Conservation (phyloP, 2,329 filamentous ascomycete species). For the Diaporthe destruens region DNA sequence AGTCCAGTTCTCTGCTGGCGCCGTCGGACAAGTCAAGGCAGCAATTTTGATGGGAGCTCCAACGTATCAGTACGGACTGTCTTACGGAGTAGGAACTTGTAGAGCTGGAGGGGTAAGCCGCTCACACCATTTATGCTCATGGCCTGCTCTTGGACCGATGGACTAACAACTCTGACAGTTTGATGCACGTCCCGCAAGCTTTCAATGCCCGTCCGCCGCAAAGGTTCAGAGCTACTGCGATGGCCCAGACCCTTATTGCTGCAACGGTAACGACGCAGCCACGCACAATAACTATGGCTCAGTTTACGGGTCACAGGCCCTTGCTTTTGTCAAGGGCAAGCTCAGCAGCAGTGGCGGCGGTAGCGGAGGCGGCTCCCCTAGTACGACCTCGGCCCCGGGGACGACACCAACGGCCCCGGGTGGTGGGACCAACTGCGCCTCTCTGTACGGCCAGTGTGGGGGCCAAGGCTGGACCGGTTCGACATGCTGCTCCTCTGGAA, state of each 20-base stretch:
- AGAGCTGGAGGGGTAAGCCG: slow-evolving; percentile 65
- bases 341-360: slow-evolving; percentile 27
- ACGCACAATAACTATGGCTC: slow-evolving; percentile 74
- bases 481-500: slow-evolving; percentile 32
- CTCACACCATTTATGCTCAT: background rate
- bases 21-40: slow-evolving; percentile 69
- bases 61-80: slow-evolving; percentile 64
- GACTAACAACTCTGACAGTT: slow-evolving; percentile 59
- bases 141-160: background rate
- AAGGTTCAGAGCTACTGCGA: slow-evolving; percentile 75
- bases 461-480: slow-evolving; percentile 28
- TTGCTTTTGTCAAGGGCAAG: slow-evolving; percentile 67
- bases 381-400: slow-evolving; percentile 15
- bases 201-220: slow-evolving; percentile 65
- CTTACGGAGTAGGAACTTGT: slow-evolving; percentile 73
- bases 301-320: slow-evolving; percentile 70
- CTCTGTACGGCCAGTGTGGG: slow-evolving; percentile 38
- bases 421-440: slow-evolving; percentile 21
- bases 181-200: slow-evolving; percentile 68
- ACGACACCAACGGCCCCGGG: slow-evolving; percentile 27
- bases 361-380: slow-evolving; percentile 3
- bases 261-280: slow-evolving; percentile 70
- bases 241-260: slow-evolving; percentile 74
- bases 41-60: slow-evolving; percentile 76
- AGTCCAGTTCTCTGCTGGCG: slow-evolving; percentile 58